These are phyloP conservation scores for Solanum hybrid DNA, from an alignment of 305 asterid species.

Conservation along the genomic window DNA sequence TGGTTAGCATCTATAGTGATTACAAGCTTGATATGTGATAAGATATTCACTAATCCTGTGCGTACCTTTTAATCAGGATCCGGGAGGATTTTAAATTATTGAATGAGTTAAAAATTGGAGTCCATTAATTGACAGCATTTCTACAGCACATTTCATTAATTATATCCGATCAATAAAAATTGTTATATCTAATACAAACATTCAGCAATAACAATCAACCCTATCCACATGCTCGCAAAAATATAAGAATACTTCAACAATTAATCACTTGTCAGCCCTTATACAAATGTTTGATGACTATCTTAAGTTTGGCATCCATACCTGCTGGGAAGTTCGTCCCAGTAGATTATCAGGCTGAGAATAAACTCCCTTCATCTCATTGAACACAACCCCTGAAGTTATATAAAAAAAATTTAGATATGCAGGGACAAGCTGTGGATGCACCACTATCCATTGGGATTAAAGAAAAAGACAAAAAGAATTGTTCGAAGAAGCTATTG, in stretches of 20 bases:
- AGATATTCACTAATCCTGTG: background rate
- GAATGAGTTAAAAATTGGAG: background rate
- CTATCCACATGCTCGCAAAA: background rate
- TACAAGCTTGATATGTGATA: background rate
- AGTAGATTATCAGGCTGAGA: slow-evolving; percentile 96
- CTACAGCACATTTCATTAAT: background rate
- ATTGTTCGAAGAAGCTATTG: background rate
- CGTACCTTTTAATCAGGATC: background rate
- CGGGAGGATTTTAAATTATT: background rate
- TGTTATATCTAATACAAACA: background rate
- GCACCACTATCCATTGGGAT: background rate
- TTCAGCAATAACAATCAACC: background rate
- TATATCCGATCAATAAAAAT: background rate
- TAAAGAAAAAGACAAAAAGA: background rate
- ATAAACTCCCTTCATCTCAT: slow-evolving; percentile 99
- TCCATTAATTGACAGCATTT: background rate
- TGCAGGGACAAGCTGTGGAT: background rate
- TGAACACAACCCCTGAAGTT: slow-evolving; percentile 88
- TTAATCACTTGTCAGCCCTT: background rate
- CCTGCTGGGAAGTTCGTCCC: slow-evolving; percentile 89
- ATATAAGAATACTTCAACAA: background rate
- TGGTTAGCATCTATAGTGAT: background rate
- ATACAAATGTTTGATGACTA: background rate
- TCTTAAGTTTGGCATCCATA: slow-evolving; percentile 4
- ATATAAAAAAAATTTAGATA: slow-evolving; percentile 4